These are phyloP conservation scores for Grifola frondosa DNA, from an alignment of 1,284 basidiomycete genomes.

Conservation along the genomic window DNA sequence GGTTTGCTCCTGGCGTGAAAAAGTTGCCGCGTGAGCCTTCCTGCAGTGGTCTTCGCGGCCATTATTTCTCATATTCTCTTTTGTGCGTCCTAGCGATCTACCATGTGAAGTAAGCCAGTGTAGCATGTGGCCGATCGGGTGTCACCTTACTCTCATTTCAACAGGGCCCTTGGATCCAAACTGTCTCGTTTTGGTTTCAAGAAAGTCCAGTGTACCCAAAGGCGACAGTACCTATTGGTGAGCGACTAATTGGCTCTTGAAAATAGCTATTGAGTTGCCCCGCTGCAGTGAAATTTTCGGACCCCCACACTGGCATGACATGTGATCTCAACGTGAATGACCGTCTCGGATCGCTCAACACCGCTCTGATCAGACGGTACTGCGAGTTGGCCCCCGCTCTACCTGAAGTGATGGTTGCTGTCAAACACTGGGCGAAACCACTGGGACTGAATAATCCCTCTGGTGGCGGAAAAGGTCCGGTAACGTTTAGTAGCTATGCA, in stretches of 20 bases:
- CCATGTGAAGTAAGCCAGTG: constrained; percentile 13
- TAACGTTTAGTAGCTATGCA: constrained; percentile 58
- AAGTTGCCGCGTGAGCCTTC: too few relatives aligned
- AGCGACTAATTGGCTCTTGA: constrained; percentile 13
- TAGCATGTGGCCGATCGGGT: too few relatives aligned
- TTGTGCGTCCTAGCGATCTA: constrained; percentile 11
- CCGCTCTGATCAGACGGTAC: constrained; percentile 48
- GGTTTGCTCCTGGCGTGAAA: background rate
- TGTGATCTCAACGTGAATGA: constrained; percentile 64
- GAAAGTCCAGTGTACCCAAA: constrained; percentile 32
- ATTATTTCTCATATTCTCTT: too few relatives aligned
- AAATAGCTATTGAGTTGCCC: too few relatives aligned
- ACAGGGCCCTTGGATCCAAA: too few relatives aligned
- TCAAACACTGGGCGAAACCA: constrained; percentile 58
- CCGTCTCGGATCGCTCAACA: constrained; percentile 52
- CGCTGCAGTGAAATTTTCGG: constrained; percentile 49
- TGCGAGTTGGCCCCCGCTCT: constrained; percentile 43
- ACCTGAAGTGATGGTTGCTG: constrained; percentile 38
- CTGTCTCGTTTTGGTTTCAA: constrained; percentile 44
- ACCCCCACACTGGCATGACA: constrained; percentile 40
- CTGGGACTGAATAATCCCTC: constrained; percentile 48
- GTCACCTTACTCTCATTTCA: too few relatives aligned
- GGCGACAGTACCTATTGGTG: constrained; percentile 56
- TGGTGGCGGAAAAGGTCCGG: constrained; percentile 13
- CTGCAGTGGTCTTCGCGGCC: too few relatives aligned